Evolutionary conservation across 495 filamentous ascomycete genomes (phyloP).

Genomic region (Aspergillus steynii): DNA sequence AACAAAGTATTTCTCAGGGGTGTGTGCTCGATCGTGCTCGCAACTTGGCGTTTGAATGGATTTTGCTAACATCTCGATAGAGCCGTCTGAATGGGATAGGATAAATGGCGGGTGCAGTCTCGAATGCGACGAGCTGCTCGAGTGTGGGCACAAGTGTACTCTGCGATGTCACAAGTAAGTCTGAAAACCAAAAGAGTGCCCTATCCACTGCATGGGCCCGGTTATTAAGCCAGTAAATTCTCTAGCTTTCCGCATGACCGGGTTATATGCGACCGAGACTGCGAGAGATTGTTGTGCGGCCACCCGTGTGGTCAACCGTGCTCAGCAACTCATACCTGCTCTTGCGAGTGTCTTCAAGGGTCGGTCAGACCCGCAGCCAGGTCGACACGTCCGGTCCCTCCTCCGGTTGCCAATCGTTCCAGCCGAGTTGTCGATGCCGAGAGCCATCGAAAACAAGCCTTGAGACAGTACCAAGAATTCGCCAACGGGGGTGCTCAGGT

Average conservation of each 20-base stretch:
- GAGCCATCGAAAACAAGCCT: background rate
- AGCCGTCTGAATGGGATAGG: conserved; percentile 49
- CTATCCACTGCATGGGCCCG: background rate
- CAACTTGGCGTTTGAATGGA: background rate
- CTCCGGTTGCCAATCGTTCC: background rate
- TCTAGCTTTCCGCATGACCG: conserved; percentile 32
- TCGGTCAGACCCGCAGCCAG: no score
- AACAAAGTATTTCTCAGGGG: conserved; percentile 30
- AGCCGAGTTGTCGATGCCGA: background rate
- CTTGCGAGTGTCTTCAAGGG: conserved; percentile 18
- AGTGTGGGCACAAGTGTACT: conserved; percentile 43
- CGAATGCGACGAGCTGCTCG: conserved; percentile 31
- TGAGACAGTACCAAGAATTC: conserved; percentile 22
- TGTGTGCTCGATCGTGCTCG: background rate
- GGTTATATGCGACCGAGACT: conserved; percentile 31
- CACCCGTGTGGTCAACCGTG: conserved; percentile 30
- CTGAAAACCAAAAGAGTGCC: background rate
- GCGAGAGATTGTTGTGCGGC: conserved; percentile 30
- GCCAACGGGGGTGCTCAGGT: conserved; percentile 27
- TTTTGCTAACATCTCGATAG: conserved; percentile 19
- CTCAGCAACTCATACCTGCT: conserved; percentile 15
- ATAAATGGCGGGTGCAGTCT: conserved; percentile 50
- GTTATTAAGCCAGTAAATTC: background rate
- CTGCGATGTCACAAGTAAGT: conserved; percentile 42
- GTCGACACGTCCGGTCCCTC: background rate